Evolutionary conservation across 768 basidiomycete species (phyloP), one percentile per base, ranked within the genome.

Genomic region (Mrakia blollopis): DNA sequence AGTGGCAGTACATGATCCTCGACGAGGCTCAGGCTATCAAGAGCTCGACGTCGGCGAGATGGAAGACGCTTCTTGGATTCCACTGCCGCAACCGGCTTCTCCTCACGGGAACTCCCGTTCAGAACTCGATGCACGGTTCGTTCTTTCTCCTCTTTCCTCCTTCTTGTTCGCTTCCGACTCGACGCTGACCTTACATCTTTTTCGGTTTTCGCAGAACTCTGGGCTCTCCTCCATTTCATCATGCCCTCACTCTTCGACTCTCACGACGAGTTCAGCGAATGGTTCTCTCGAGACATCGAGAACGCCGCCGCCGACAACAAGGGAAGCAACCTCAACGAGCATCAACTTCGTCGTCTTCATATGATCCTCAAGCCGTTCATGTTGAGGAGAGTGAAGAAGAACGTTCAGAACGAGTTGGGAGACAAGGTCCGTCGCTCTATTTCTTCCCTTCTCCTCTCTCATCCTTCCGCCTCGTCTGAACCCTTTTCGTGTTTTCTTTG

Each of bases 1-100:
- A 94, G 81, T 99, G 97, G 97, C 97, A 99, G 84, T 99, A 98
- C 83, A 98, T 98, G 96, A 89, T 99, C 77, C 87, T 99, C n/a
- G 97, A 99, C 81, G 97, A 99, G 84, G 97, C 97, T 2, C 97
- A 99, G 84, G 98, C 98, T 75, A 98, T 99, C 87, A 99, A 99
- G 87, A 96, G 94, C 81, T 94, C 97, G 32, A 89, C 92, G 32
- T 94, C 92, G 84, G 92, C 93, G 13, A 88, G 97, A 61, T 99
- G 97, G 97, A 98, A 98, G 84, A 96, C 95, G 0, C 86, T 98
- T 25, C 89, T 99, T 65, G 92, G 93, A 25, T 94, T 98, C 84
- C 93, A 94, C 44, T 98, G 96, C 82, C 89, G 97, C 73, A 99
- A 99, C 84, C 89, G 97, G 62, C 87, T 99, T 9, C 87, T 99